Evolutionary conservation across 2,329 filamentous ascomycete genomes (phyloP), one percentile per base, ranked within the genome.

Genomic region (Epichloe gansuensis): DNA sequence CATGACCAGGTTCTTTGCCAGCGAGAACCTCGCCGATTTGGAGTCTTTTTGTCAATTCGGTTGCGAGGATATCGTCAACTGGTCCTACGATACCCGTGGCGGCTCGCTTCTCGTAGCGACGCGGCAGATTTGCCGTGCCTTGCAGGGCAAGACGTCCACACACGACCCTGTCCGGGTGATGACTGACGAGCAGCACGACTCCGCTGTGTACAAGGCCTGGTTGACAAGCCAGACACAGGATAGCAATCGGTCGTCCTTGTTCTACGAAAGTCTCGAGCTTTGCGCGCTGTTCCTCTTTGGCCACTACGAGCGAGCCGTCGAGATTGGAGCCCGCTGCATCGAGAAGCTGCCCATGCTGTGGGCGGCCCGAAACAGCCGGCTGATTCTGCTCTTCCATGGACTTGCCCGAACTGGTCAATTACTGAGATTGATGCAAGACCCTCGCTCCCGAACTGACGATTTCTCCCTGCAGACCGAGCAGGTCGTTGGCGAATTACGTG

Each of bases 41-140:
- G 86, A 90, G 63, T 76, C 76, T 0, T 87, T 82, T 62, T 85
- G 84, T 59, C 77, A 81, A 47, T 87, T 84, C 55, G 78, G 82
- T n/a, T 85, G 83, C 55, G 79, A 89, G 55, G 86, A 90, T 57
- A 79, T 88, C 54, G 80, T 80, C 1, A 81, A 84, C 48, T 91
- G 86, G 86, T 73, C 82, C 46, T 72, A 76, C 45, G 86, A 90
- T 60, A 77, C 84, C 1, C 76, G 85, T 54, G 87, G 87, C 15
- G 87, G 87, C 2, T 81, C 81, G 0, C 72, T 89, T 50, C 70
- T 91, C 6, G 78, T 86, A 55, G 76, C 78, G 3, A 73, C 84
- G 3, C 72, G 83, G 48, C 86, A 91, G 63, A 75, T 79, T 25
- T 78, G 76, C 49, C 78, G 85, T 48, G 84, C 87, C 23, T 68